Conservation (phyloP, 768 basidiomycete species). For the Sistotremastrum niveocremeum region DNA sequence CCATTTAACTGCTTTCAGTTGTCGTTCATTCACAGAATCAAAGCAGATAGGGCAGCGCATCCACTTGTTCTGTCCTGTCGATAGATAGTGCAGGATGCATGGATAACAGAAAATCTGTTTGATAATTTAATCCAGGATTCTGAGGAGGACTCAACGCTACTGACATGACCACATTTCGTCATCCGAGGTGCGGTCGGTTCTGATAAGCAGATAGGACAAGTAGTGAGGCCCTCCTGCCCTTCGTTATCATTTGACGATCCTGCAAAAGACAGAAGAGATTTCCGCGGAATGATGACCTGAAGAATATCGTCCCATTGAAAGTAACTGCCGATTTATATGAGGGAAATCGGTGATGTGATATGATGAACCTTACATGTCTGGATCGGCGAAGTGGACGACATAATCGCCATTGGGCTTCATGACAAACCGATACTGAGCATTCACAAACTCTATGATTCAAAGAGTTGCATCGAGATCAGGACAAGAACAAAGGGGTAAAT, state of each 20-base stretch:
- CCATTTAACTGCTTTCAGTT: slow-evolving; percentile 91
- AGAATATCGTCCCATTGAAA: slow-evolving; percentile 95
- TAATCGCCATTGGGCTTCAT: slow-evolving; percentile 89
- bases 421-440: slow-evolving; percentile 92
- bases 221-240: slow-evolving; percentile 48
- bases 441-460: slow-evolving; percentile 64
- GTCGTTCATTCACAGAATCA: slow-evolving; percentile 80
- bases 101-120: slow-evolving; percentile 84
- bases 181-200: slow-evolving; percentile 81
- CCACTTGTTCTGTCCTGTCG: slow-evolving; percentile 78
- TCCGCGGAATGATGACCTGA: slow-evolving; percentile 85
- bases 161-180: slow-evolving; percentile 96
- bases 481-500: not conserved
- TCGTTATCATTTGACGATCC: slow-evolving; percentile 23
- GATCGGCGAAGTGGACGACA: slow-evolving; percentile 92
- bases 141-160: slow-evolving; percentile 20
- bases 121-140: slow-evolving; percentile 5
- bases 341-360: slow-evolving; percentile 6
- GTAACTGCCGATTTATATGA: slow-evolving; percentile 37
- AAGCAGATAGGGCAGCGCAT: slow-evolving; percentile 93
- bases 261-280: slow-evolving; percentile 53
- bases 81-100: slow-evolving; percentile 85
- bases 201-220: slow-evolving; percentile 92
- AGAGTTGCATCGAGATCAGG: slow-evolving; percentile 8
- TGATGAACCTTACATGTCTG: slow-evolving; percentile 59